Conservation (phyloP, 768 basidiomycete genomes). For the Boletus sp. region DNA sequence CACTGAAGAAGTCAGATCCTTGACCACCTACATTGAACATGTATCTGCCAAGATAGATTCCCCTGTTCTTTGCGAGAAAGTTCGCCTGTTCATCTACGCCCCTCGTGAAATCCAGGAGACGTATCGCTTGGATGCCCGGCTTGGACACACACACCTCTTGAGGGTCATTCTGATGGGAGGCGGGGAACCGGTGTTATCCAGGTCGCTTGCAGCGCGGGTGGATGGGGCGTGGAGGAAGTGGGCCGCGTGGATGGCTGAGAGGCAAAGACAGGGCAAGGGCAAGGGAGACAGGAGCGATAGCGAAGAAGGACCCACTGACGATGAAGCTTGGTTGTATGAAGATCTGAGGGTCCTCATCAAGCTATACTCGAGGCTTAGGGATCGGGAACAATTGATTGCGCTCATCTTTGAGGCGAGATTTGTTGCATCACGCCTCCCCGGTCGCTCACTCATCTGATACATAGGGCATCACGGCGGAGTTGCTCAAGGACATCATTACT, state of each 20-base stretch:
- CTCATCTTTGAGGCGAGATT: slow-evolving; percentile 85
- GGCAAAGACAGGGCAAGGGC: slow-evolving; percentile 43
- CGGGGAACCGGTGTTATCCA: slow-evolving; percentile 69
- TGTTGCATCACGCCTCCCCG: neutral
- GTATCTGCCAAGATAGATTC: slow-evolving; percentile 90
- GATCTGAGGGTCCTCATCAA: slow-evolving; percentile 80
- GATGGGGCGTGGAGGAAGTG: slow-evolving; percentile 78
- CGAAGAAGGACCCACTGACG: slow-evolving; percentile 88
- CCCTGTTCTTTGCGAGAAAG: slow-evolving; percentile 81
- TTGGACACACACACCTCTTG: slow-evolving; percentile 72
- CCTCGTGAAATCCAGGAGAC: slow-evolving; percentile 84
- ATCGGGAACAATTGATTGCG: slow-evolving; percentile 88
- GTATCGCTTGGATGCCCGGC: slow-evolving; percentile 73
- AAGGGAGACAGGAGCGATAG: slow-evolving; percentile 61
- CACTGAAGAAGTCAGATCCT: slow-evolving; percentile 78
- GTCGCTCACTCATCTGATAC: neutral
- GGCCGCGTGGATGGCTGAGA: slow-evolving; percentile 61
- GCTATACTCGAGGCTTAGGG: slow-evolving; percentile 74
- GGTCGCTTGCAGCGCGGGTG: slow-evolving; percentile 78
- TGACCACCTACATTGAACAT: slow-evolving; percentile 84
- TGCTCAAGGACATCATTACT: slow-evolving; percentile 97
- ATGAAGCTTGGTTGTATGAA: slow-evolving; percentile 96
- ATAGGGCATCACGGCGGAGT: slow-evolving; percentile 90
- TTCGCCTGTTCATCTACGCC: slow-evolving; percentile 82
- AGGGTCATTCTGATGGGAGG: slow-evolving; percentile 76